Percentiles rank a stretch among this genome's conserved stretches.
Conservation (phyloP, 2,329 filamentous ascomycete genomes). For the Curvularia hawaiiensis region DNA sequence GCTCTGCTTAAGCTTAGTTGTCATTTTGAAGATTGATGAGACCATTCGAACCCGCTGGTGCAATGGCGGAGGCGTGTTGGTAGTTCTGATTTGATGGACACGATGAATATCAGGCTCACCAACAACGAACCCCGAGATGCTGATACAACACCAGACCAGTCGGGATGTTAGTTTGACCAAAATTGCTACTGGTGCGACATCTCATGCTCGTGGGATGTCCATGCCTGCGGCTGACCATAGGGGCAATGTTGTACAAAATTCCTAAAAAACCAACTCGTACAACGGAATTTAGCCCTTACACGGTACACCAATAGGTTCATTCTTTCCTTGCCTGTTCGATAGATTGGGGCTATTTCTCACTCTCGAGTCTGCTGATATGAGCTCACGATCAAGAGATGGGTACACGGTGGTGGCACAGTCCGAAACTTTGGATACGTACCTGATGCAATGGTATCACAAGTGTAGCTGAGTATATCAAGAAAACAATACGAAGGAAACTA, state of each 20-base stretch:
- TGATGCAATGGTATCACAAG: constrained; percentile 31
- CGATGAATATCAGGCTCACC: background rate
- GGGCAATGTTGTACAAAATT: constrained; percentile 20
- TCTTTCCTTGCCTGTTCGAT: background rate
- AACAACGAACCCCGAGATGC: background rate
- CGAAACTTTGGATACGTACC: background rate
- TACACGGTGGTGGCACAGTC: constrained; percentile 16
- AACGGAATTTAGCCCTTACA: constrained; percentile 6
- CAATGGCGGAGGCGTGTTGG: background rate
- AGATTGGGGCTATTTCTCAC: background rate
- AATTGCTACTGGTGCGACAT: constrained; percentile 9
- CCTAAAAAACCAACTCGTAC: constrained; percentile 3
- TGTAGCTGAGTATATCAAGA: constrained; percentile 11
- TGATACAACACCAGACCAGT: background rate
- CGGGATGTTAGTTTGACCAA: background rate
- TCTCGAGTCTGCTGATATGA: constrained; percentile 5
- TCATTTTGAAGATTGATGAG: background rate
- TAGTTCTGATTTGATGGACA: background rate
- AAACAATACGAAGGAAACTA: background rate
- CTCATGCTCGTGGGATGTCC: constrained; percentile 11
- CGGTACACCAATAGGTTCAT: background rate
- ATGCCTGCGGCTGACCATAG: constrained; percentile 10
- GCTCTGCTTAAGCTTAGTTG: background rate
- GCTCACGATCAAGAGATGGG: constrained; percentile 9
- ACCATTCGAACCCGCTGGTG: background rate